phyloP scores from a whole-genome alignment of 2,329 filamentous ascomycete species.

The Aspergillus novofumigatus region DNA sequence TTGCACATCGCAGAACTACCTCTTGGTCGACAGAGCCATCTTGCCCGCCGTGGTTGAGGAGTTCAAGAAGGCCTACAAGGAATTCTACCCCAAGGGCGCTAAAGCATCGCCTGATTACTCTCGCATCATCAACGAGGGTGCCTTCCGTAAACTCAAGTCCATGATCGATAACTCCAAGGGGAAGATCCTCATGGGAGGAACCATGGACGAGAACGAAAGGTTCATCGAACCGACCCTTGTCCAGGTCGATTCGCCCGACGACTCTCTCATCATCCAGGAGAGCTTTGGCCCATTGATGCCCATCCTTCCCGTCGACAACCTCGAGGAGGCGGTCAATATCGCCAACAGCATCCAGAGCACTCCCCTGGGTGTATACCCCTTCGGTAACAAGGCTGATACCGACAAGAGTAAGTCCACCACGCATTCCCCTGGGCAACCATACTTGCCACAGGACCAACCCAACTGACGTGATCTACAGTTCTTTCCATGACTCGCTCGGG shows the following conservation, averaged over 20 bases:
- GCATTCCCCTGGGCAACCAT: neutral
- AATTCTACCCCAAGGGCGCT: constrained; percentile 81
- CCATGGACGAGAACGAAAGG: constrained; percentile 70
- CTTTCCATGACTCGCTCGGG: constrained; percentile 62
- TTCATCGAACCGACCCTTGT: constrained; percentile 94
- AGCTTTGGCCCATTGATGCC: constrained; percentile 91
- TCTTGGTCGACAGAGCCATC: constrained; percentile 72
- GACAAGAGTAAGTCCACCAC: constrained; percentile 56
- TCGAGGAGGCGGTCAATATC: constrained; percentile 81
- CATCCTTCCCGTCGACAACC: constrained; percentile 68
- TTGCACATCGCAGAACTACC: constrained; percentile 91
- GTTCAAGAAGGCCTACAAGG: constrained; percentile 65
- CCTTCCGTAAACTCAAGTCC: constrained; percentile 79
- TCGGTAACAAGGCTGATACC: constrained; percentile 76
- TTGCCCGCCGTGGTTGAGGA: constrained; percentile 68
- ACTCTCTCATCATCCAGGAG: constrained; percentile 76
- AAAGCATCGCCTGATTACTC: constrained; percentile 73
- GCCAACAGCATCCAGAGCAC: constrained; percentile 79
- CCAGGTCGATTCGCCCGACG: constrained; percentile 69
- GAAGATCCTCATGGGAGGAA: constrained; percentile 81
- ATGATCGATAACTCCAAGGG: constrained; percentile 84
- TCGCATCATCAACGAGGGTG: constrained; percentile 73
- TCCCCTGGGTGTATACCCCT: constrained; percentile 78
- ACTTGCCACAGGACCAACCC: neutral
- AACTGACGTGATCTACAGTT: constrained; percentile 40